Base-by-base conservation (phyloP, 2,329 filamentous ascomycete genomes). In the Sarocladiaceae sp. region DNA sequence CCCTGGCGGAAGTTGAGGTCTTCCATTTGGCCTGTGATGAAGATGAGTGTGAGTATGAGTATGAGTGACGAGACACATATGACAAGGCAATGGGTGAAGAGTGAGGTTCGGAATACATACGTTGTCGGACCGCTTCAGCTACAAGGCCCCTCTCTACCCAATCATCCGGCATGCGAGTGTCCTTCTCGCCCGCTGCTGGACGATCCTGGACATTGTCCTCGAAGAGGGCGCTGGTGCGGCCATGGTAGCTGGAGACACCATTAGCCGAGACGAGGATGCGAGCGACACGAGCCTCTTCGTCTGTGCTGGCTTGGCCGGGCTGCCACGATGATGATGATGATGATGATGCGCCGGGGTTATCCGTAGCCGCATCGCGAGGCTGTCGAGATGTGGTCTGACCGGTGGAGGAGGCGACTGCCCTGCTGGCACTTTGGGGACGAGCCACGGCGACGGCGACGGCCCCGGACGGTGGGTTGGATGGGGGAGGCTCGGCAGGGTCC, bases 161-260 rank as follows among this genome's bases (percentile, higher is more conserved):
- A 13, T 65, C 63, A 23, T 63, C 60, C 1, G 59, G 53, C 51
- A 62, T 56, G 3, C 54, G 47, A 2, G 59, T 52, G n/a, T 46
- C 52, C 13, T 45, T 34, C 20, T 55, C 50, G 3, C 39, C 48
- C 2, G 34, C 45, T 2, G 44, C 27, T 16, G 46, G 34, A 10
- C 53, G 47, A 15, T 56, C 54, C 15, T 48, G 53, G 2, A 44
- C 34, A 21, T 48, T 55, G 44, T 70, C 68, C 34, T 73, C 69
- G 47, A 71, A 74, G 2, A 73, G 46, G 1, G 69, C 64, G 44
- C 70, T 73, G 3, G 70, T 73, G 2, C 67, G 68, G 0, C 70
- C 70, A 54, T 74, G 70, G 20, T 73, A 73, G 33, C 66, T 70
- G 4, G 69, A 66, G 3, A 63, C 58, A 13, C 61, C 58, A 45